phyloP scores from a whole-genome alignment of 352 stramenopile genomes.

The Phytophthora citrophthora region DNA sequence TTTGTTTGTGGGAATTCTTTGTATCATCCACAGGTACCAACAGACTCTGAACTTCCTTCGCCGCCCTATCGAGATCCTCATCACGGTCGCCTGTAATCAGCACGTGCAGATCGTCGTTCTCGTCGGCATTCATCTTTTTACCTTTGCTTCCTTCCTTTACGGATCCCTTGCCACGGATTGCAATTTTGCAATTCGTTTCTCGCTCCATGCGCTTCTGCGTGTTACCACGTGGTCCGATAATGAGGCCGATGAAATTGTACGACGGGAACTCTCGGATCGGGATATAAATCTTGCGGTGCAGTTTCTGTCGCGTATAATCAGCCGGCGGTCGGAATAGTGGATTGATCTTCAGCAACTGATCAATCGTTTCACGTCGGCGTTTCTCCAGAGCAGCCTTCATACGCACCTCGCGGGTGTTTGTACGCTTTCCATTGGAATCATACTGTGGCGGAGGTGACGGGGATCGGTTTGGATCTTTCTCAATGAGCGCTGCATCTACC shows the following conservation, averaged over 20 bases:
- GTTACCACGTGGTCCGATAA: constrained; percentile 98
- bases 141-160: constrained; percentile 98
- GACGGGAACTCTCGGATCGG: constrained; percentile 97
- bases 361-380: constrained; percentile 92
- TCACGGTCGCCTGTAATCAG: constrained; percentile 93
- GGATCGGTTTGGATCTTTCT: constrained; percentile 90
- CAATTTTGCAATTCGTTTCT: constrained; percentile 99
- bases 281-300: constrained; percentile 97
- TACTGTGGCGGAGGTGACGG: constrained; percentile 95
- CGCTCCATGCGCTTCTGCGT: constrained; percentile 99
- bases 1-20: constrained; percentile 98
- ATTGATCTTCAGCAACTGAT: constrained; percentile 97
- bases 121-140: constrained; percentile 91
- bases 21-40: constrained; percentile 93
- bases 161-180: constrained; percentile 96
- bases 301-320: constrained; percentile 93
- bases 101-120: constrained; percentile 97
- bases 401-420: constrained; percentile 96
- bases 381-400: constrained; percentile 93
- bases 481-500: constrained; percentile 76
- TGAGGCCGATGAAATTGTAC: constrained; percentile 99
- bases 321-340: constrained; percentile 86
- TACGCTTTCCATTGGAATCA: constrained; percentile 95
- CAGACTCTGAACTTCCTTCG: constrained; percentile 90
- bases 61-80: constrained; percentile 85